Conservation (phyloP, 306 rosid genomes). For the Echinosophora koreensis region DNA sequence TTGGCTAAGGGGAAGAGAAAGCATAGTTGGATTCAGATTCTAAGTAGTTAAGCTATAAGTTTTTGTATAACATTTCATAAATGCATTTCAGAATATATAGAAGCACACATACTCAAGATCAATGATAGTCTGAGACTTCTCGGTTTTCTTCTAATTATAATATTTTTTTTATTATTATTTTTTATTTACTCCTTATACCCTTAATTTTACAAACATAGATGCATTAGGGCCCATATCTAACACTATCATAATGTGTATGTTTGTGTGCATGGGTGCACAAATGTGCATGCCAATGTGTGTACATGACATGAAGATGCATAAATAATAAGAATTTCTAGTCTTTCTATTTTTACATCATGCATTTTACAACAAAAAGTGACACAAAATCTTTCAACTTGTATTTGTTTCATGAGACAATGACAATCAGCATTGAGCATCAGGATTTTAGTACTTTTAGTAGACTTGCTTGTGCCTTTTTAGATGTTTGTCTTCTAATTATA, state of each 20-base stretch:
- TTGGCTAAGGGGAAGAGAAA: background rate
- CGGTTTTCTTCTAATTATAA: background rate
- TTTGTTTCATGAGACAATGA: conserved; percentile 17
- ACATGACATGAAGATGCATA: conserved; percentile 7
- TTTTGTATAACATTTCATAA: too few relatives aligned
- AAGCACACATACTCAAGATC: too few relatives aligned
- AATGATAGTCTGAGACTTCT: too few relatives aligned
- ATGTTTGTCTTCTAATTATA: conserved; percentile 26
- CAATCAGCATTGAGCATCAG: background rate
- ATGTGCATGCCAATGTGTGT: background rate
- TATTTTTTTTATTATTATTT: background rate
- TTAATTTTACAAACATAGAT: too few relatives aligned
- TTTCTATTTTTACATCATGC: conserved; percentile 1
- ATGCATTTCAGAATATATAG: too few relatives aligned
- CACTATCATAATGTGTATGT: background rate
- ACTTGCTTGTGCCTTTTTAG: conserved; percentile 10
- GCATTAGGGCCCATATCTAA: too few relatives aligned
- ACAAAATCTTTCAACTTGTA: conserved; percentile 3
- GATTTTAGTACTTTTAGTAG: background rate
- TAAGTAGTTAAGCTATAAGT: too few relatives aligned
- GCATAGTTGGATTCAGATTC: background rate
- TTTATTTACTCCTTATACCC: too few relatives aligned
- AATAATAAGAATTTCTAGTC: background rate
- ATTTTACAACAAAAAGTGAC: background rate
- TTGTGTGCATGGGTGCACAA: background rate